phyloP scores from a whole-genome alignment of 2,329 filamentous ascomycete genomes.

The Magnaporthiopsis rhizophila region DNA sequence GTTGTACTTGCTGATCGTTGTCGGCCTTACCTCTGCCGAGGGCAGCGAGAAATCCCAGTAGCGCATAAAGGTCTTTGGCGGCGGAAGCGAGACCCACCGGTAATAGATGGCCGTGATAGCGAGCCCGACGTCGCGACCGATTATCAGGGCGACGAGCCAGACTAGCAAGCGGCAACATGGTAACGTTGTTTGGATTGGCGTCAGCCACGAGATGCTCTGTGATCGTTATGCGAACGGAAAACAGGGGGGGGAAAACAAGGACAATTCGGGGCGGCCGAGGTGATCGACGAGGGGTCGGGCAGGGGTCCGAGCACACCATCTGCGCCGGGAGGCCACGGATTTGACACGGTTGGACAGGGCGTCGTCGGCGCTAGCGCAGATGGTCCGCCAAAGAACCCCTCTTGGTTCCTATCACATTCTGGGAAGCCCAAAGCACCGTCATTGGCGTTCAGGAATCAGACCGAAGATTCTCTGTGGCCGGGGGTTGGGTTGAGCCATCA shows the following conservation, averaged over 20 bases:
- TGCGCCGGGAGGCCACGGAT: not conserved
- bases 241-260: not conserved
- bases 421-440: not conserved
- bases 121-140: conserved; percentile 79
- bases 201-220: not conserved
- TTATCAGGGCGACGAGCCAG: conserved; percentile 83
- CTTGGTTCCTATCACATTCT: not conserved
- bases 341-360: not conserved
- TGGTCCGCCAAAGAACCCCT: not conserved
- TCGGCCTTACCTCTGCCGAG: conserved; percentile 75
- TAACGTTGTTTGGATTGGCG: not conserved
- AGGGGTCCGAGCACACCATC: not conserved
- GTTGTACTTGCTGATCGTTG: conserved; percentile 83
- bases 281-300: not conserved
- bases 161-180: conserved; percentile 34
- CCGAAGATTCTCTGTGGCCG: not conserved
- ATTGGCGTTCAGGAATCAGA: not conserved
- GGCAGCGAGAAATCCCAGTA: conserved; percentile 98
- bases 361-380: not conserved
- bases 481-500: not conserved
- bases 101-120: conserved; percentile 88
- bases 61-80: conserved; percentile 81
- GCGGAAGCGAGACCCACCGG: conserved; percentile 86
- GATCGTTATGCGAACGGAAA: not conserved
- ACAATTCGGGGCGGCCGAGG: not conserved